These are phyloP conservation scores for Neurospora sp. DNA, from an alignment of 495 filamentous ascomycete genomes.

Conservation along the genomic window DNA sequence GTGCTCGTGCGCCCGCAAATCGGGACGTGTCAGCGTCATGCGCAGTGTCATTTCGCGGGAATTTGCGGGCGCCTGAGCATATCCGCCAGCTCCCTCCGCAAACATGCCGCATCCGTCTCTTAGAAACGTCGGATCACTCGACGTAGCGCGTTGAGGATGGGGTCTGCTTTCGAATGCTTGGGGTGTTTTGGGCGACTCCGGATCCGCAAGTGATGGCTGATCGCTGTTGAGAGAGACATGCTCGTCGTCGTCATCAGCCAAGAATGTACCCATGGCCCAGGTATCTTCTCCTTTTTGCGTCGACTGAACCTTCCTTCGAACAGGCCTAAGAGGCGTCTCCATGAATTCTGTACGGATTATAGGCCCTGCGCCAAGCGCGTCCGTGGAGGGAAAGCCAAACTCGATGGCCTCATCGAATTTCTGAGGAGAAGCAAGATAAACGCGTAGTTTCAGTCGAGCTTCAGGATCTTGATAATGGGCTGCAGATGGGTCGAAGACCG, in stretches of 20 bases:
- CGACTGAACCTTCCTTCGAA: slow-evolving; percentile 4
- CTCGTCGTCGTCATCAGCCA: slow-evolving; percentile 41
- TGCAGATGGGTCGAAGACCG: slow-evolving; percentile 60
- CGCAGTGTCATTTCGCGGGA: slow-evolving; percentile 87
- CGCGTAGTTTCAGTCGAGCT: slow-evolving; percentile 72
- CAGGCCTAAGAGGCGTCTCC: slow-evolving; percentile 7
- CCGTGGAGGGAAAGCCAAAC: slow-evolving; percentile 75
- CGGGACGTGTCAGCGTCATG: slow-evolving; percentile 87
- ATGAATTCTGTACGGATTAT: slow-evolving; percentile 1
- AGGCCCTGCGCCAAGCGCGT: slow-evolving; percentile 21
- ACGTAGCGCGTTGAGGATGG: slow-evolving; percentile 23
- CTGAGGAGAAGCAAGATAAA: slow-evolving; percentile 83
- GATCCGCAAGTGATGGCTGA: slow-evolving; percentile 38
- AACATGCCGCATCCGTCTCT: slow-evolving; percentile 19
- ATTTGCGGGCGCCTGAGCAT: slow-evolving; percentile 45
- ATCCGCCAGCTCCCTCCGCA: slow-evolving; percentile 22
- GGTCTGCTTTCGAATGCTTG: slow-evolving; percentile 28
- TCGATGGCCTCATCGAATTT: slow-evolving; percentile 94
- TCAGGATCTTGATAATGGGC: slow-evolving; percentile 87
- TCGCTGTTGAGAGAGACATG: slow-evolving; percentile 39
- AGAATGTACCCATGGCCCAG: slow-evolving; percentile 35
- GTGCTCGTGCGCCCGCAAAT: slow-evolving; percentile 61
- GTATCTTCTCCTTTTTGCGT: slow-evolving; percentile 23
- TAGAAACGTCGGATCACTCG: slow-evolving; percentile 4
- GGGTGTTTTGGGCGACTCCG: slow-evolving; percentile 46